Evolutionary conservation across 2,329 filamentous ascomycete genomes (phyloP).

Genomic region (Trichoderma hamatum): DNA sequence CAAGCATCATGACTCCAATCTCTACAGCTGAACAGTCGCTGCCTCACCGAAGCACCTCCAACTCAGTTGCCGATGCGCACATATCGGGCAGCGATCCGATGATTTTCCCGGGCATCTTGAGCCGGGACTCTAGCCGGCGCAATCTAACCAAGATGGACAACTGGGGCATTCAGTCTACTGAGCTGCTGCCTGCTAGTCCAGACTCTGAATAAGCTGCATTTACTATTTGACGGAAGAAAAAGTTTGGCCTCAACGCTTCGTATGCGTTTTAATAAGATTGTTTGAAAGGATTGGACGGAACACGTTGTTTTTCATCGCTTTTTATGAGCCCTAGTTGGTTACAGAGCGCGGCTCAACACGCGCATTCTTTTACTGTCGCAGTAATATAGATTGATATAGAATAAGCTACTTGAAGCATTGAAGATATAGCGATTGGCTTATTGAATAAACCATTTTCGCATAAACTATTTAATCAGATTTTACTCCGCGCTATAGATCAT

Average conservation of each 20-base stretch:
- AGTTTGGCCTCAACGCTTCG: neutral
- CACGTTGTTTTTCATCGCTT: neutral
- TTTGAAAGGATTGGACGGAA: neutral
- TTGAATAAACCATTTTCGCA: neutral
- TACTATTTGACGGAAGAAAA: neutral
- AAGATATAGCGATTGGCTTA: neutral
- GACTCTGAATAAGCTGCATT: neutral
- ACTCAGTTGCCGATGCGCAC: constrained; percentile 49
- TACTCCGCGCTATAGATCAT: neutral
- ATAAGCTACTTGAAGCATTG: neutral
- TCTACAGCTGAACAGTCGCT: neutral
- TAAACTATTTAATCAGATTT: neutral
- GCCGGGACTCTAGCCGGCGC: constrained; percentile 10
- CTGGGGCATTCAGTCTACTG: constrained; percentile 16
- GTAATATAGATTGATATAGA: neutral
- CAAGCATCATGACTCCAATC: neutral
- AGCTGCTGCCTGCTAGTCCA: neutral
- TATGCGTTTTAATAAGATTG: neutral
- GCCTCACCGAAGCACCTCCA: constrained; percentile 39
- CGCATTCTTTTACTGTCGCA: neutral
- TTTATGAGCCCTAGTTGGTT: neutral
- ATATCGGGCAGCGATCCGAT: constrained; percentile 65
- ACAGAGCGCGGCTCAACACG: neutral
- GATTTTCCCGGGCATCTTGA: constrained; percentile 72
- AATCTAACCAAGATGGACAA: constrained; percentile 10